Conservation (phyloP, 768 basidiomycete genomes). For the Hericium alpestre region DNA sequence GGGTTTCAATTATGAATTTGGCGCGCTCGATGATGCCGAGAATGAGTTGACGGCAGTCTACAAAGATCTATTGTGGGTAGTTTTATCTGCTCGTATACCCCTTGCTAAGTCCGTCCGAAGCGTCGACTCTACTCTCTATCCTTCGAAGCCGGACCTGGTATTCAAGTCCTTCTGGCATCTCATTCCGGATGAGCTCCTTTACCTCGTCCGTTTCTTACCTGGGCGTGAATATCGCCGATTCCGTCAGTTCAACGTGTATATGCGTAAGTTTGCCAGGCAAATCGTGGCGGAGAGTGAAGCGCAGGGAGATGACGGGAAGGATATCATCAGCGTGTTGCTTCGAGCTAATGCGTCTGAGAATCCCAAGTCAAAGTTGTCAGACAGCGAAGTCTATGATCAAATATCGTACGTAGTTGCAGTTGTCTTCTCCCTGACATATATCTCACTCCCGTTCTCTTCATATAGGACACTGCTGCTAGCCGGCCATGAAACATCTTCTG, state of each 20-base stretch:
- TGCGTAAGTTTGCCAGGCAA: conserved; percentile 3
- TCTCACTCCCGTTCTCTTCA: background rate
- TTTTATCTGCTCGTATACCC: background rate
- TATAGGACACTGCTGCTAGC: conserved; percentile 7
- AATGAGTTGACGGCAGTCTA: conserved; percentile 2
- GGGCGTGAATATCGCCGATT: conserved; percentile 8
- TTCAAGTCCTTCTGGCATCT: conserved; percentile 7
- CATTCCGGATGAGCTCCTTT: conserved; percentile 7
- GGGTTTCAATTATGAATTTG: conserved; percentile 11
- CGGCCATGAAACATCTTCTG: conserved; percentile 11
- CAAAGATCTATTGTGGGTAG: conserved; percentile 8
- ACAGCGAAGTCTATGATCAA: conserved; percentile 3
- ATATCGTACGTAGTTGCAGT: conserved; percentile 4
- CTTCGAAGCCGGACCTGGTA: conserved; percentile 5
- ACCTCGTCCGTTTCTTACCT: conserved; percentile 10
- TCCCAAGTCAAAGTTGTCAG: background rate
- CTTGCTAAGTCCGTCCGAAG: background rate
- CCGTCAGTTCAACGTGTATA: conserved; percentile 3
- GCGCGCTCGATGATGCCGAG: conserved; percentile 5
- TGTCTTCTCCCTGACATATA: background rate
- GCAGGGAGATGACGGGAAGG: conserved; percentile 7
- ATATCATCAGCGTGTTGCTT: conserved; percentile 10
- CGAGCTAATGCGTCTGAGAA: conserved; percentile 8
- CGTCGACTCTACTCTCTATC: conserved; percentile 9
- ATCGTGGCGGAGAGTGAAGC: conserved; percentile 1